Conservation (phyloP, 2,329 filamentous ascomycete genomes). For the Geoglossum cookeanum region DNA sequence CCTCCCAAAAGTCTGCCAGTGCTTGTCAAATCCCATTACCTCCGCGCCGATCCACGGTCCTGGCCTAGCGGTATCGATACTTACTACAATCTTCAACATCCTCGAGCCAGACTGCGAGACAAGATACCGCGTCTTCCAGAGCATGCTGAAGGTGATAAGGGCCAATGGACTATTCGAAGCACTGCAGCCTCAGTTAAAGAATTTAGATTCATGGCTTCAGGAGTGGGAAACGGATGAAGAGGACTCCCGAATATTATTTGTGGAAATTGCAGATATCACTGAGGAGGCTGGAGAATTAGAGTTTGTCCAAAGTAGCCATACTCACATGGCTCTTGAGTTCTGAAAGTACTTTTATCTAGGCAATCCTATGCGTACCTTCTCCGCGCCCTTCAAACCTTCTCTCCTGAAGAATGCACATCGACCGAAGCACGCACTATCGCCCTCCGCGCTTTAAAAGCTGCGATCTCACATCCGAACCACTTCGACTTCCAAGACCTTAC, state of each 20-base stretch:
- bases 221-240: slow-evolving; percentile 70
- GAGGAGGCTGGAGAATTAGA: slow-evolving; percentile 58
- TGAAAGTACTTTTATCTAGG: slow-evolving; percentile 32
- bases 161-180: slow-evolving; percentile 59
- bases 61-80: slow-evolving; percentile 69
- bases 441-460: slow-evolving; percentile 44
- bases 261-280: slow-evolving; percentile 65
- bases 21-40: slow-evolving; percentile 71
- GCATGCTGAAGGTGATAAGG: slow-evolving; percentile 71
- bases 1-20: slow-evolving; percentile 72
- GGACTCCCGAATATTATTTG: slow-evolving; percentile 67
- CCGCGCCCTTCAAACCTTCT: slow-evolving; percentile 60
- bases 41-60: slow-evolving; percentile 72
- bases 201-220: slow-evolving; percentile 63
- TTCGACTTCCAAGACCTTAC: slow-evolving; percentile 59
- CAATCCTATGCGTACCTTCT: slow-evolving; percentile 47
- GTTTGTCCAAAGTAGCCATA: slow-evolving; percentile 32
- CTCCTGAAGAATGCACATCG: slow-evolving; percentile 34
- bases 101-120: slow-evolving; percentile 56
- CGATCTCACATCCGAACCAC: slow-evolving; percentile 45
- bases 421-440: slow-evolving; percentile 38
- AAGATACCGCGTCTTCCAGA: slow-evolving; percentile 77
- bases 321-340: slow-evolving; percentile 41
- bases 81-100: slow-evolving; percentile 95
- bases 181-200: slow-evolving; percentile 64